A percentile compares a stretch with the other conserved stretches of the same genome.
phyloP scores from a whole-genome alignment of 495 filamentous ascomycete genomes.

The Trypethelium eluteriae region DNA sequence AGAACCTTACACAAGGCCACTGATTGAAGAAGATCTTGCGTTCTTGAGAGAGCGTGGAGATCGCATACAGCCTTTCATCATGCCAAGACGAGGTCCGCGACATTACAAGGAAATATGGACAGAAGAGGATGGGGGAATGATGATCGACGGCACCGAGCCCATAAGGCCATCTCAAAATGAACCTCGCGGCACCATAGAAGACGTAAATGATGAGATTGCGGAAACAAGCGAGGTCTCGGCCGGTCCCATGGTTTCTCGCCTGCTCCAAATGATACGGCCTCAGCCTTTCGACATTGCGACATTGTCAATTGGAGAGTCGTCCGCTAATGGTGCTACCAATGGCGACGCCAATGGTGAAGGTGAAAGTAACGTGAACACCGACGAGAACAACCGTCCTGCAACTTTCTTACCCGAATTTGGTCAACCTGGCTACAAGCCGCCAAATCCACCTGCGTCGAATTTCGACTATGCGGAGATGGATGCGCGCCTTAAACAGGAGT shows the following conservation, averaged over 20 bases:
- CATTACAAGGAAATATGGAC: slow-evolving; percentile 87
- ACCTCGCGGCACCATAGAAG: slow-evolving; percentile 72
- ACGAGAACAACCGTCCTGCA: slow-evolving; percentile 47
- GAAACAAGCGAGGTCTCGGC: slow-evolving; percentile 88
- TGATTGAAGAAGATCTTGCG: slow-evolving; percentile 89
- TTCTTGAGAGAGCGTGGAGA: slow-evolving; percentile 87
- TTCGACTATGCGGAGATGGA: slow-evolving; percentile 79
- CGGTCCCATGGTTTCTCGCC: slow-evolving; percentile 74
- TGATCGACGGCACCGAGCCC: slow-evolving; percentile 49
- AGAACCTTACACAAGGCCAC: slow-evolving; percentile 82
- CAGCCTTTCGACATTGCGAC: slow-evolving; percentile 56
- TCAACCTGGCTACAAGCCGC: slow-evolving; percentile 44
- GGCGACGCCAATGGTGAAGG: slow-evolving; percentile 37
- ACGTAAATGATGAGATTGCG: slow-evolving; percentile 71
- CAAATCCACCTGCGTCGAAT: slow-evolving; percentile 37
- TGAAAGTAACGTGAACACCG: slow-evolving; percentile 47
- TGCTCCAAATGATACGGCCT: slow-evolving; percentile 73
- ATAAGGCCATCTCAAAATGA: slow-evolving; percentile 60
- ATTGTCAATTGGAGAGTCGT: slow-evolving; percentile 33
- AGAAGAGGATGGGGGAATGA: slow-evolving; percentile 77
- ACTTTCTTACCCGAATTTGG: slow-evolving; percentile 14
- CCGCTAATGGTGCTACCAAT: slow-evolving; percentile 50
- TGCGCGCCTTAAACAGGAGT: slow-evolving; percentile 80
- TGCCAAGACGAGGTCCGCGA: slow-evolving; percentile 75
- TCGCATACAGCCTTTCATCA: slow-evolving; percentile 70